A percentile compares a stretch with the other conserved stretches of the same genome.
These are phyloP conservation scores for Phylloporus rhodoxanthus DNA, from an alignment of 768 basidiomycete species.

Conservation along the genomic window DNA sequence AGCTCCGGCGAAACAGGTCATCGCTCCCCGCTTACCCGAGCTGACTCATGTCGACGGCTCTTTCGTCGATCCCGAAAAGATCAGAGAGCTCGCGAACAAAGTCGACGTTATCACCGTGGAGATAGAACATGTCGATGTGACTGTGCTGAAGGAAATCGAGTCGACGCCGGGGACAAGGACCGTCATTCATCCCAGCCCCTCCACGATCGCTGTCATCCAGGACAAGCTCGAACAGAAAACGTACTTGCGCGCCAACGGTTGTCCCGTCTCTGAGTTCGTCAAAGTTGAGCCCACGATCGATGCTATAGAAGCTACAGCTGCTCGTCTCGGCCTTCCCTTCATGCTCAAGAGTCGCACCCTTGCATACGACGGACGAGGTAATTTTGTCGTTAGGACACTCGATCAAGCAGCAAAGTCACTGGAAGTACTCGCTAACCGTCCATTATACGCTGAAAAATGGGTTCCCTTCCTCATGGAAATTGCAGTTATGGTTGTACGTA, in stretches of 20 bases:
- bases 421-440: slow-evolving; percentile 51
- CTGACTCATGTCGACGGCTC: slow-evolving; percentile 79
- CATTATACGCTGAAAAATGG: slow-evolving; percentile 93
- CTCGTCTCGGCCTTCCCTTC: slow-evolving; percentile 71
- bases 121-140: slow-evolving; percentile 91
- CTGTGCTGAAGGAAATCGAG: slow-evolving; percentile 50
- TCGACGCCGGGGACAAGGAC: slow-evolving; percentile 24
- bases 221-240: slow-evolving; percentile 62
- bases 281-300: slow-evolving; percentile 49
- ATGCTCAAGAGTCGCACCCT: slow-evolving; percentile 96
- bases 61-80: slow-evolving; percentile 74
- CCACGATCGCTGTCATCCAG: slow-evolving; percentile 82
- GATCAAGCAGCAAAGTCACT: slow-evolving; percentile 49
- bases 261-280: slow-evolving; percentile 56
- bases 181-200: slow-evolving; percentile 68
- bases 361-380: slow-evolving; percentile 95
- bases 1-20: slow-evolving; percentile 85
- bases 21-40: slow-evolving; percentile 46
- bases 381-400: slow-evolving; percentile 63
- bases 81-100: slow-evolving; percentile 68
- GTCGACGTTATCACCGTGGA: slow-evolving; percentile 91
- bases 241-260: slow-evolving; percentile 44
- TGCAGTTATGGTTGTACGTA: slow-evolving; percentile 94
- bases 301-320: slow-evolving; percentile 47
- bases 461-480: slow-evolving; percentile 85